Base-by-base conservation (phyloP, 331 rosid genomes). In the Pyrus hybrid region DNA sequence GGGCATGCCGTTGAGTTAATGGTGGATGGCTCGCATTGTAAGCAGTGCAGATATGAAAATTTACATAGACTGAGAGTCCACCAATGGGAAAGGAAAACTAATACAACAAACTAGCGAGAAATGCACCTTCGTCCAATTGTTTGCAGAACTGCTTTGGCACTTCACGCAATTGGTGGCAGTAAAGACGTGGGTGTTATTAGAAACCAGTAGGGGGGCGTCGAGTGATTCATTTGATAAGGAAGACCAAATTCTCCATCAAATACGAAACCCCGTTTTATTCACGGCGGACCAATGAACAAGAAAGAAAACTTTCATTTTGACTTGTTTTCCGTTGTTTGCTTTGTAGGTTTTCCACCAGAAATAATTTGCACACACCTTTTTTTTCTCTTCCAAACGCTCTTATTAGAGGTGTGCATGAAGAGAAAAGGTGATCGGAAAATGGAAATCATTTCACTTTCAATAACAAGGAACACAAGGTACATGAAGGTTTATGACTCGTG, bases 141-240 rank as follows among this genome's bases (percentile, higher is more conserved):
- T 84, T 5, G 80, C 66, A 30, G 87, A 72, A 33, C 83, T 76
- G 30, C 97, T 83, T 12, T 37, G 76, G 90, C 99, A 95, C 78
- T 82, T 86, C 23, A 95, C 88, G 21, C 99, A 95, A 16, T 76
- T 56, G 56, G 77, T 26, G 16, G 99, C 99, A 9, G 97, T 92
- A 64, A 86, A 83, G 54, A 32, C 67, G 25, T 83, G 77, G 37
- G 91, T 86, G 10, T 66, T 81, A 32, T 79, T 86, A 5, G 97
- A 53, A 23, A 90, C 88, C 41, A 88, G 92, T 41, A 92, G 57
- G 1, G 91, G 88, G 81, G 16, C 66, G 71, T 92, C 97, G 45
- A 71, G 17, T 1, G 97, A 85, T 65, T 8, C 76, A 22, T 71
- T 79, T 45, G 3, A 74, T 63, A 95, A 70, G 26, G 67, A 66